These are phyloP conservation scores for Pseudodiploospora longispora DNA, from an alignment of 2,329 filamentous ascomycete genomes.

Conservation along the genomic window DNA sequence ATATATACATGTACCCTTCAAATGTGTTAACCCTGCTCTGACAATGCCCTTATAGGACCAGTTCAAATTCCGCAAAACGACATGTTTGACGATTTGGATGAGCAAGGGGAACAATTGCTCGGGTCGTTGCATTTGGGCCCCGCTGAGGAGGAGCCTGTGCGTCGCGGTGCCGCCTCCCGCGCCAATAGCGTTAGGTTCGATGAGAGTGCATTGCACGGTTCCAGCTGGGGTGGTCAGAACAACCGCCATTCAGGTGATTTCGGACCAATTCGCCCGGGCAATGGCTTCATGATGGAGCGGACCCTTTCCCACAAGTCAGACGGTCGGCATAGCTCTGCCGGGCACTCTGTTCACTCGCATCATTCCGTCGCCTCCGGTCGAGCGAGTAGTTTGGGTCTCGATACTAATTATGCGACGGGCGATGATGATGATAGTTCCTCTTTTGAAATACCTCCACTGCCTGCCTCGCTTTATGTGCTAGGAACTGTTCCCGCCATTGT, in stretches of 20 bases:
- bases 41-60: constrained; percentile 48
- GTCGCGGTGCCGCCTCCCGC: constrained; percentile 78
- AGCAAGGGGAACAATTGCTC: constrained; percentile 72
- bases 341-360: constrained; percentile 62
- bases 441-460: constrained; percentile 63
- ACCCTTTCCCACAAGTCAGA: constrained; percentile 93
- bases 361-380: constrained; percentile 69
- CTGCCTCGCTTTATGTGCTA: constrained; percentile 76
- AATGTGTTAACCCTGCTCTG: not conserved
- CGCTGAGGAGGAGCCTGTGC: constrained; percentile 75
- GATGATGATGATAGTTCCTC: constrained; percentile 61
- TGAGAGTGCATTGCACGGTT: constrained; percentile 85
- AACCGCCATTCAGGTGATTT: constrained; percentile 80
- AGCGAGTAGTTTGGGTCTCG: constrained; percentile 80
- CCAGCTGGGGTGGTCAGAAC: constrained; percentile 68
- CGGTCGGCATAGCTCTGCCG: constrained; percentile 87
- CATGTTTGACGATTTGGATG: constrained; percentile 84
- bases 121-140: constrained; percentile 73
- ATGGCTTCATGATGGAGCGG: constrained; percentile 83
- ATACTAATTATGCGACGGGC: constrained; percentile 57
- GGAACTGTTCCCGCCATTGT: constrained; percentile 90
- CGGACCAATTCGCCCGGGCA: constrained; percentile 65
- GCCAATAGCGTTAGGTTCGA: constrained; percentile 98
- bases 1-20: constrained; percentile 6
- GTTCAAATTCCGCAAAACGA: constrained; percentile 72